These are phyloP conservation scores for Sphagnum tenellum DNA, from an alignment of 225 moss, liverwort and hornwort species.

Conservation along the genomic window DNA sequence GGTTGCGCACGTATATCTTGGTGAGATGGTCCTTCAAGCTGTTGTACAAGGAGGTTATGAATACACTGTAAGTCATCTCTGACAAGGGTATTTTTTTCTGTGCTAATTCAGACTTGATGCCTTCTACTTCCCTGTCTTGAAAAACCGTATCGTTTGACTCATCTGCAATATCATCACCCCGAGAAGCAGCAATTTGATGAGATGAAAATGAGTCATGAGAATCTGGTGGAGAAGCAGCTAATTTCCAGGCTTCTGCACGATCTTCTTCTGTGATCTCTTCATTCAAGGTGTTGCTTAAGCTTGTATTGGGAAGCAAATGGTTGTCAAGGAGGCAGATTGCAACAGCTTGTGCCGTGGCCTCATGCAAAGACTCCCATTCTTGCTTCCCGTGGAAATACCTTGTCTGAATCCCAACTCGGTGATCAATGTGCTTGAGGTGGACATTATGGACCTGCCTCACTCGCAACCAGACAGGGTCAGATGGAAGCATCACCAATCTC, in stretches of 20 bases:
- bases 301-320: slow-evolving; percentile 18
- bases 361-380: slow-evolving; percentile 15
- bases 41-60: slow-evolving; percentile 40
- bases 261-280: too few relatives aligned
- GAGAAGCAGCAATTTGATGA: too few relatives aligned
- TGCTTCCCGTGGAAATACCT: slow-evolving; percentile 30
- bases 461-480: slow-evolving; percentile 32
- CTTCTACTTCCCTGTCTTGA: neutral
- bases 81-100: neutral
- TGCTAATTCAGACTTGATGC: neutral
- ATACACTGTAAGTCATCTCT: slow-evolving; percentile 8
- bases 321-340: slow-evolving; percentile 30
- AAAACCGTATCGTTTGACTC: neutral
- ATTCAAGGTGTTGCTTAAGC: slow-evolving; percentile 3
- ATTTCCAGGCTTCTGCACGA: too few relatives aligned
- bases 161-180: too few relatives aligned
- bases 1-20: slow-evolving; percentile 22
- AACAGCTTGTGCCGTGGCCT: slow-evolving; percentile 16
- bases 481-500: slow-evolving; percentile 28
- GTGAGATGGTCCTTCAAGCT: slow-evolving; percentile 33
- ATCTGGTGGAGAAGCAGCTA: too few relatives aligned
- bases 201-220: too few relatives aligned
- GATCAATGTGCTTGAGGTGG: slow-evolving; percentile 22
- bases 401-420: slow-evolving; percentile 36
- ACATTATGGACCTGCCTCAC: slow-evolving; percentile 33